Percentiles rank a stretch among this genome's conserved stretches.
Conservation (phyloP, 805 yeast species). For the Schwanniomyces pseudopolymorphus region DNA sequence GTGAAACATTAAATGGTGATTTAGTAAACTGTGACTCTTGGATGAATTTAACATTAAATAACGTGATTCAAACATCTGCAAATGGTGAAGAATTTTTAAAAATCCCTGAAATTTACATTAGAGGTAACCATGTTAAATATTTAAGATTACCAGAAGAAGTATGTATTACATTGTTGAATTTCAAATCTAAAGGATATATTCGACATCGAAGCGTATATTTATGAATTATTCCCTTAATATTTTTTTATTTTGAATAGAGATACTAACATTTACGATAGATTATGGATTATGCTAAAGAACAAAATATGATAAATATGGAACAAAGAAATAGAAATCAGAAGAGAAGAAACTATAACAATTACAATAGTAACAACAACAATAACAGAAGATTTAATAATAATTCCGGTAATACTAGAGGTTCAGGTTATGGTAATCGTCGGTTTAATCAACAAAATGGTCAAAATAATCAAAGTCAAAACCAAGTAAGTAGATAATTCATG, state of each 20-base stretch:
- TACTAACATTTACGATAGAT: conserved; percentile 24
- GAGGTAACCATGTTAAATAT: conserved; percentile 82
- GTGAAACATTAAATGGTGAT: conserved; percentile 84
- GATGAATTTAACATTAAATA: conserved; percentile 87
- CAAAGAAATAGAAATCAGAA: conserved; percentile 47
- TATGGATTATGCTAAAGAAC: conserved; percentile 74
- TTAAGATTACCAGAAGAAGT: conserved; percentile 69
- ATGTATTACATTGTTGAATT: conserved; percentile 10
- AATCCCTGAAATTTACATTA: conserved; percentile 72
- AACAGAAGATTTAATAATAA: conserved; percentile 27
- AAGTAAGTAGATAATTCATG: conserved; percentile 1
- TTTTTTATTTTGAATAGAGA: not conserved
- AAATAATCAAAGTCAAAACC: conserved; percentile 3
- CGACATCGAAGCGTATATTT: no score
- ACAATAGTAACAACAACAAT: conserved; percentile 22
- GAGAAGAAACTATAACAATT: conserved; percentile 35
- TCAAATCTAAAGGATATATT: not conserved
- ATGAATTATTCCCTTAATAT: no score
- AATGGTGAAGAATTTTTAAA: conserved; percentile 61
- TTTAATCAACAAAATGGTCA: conserved; percentile 7
- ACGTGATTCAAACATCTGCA: conserved; percentile 68
- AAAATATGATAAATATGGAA: conserved; percentile 51
- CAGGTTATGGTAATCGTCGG: conserved; percentile 12
- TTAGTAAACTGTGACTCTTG: conserved; percentile 86
- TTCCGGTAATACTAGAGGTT: conserved; percentile 17